Evolutionary conservation across 2,329 filamentous ascomycete species (phyloP), one percentile per base, ranked within the genome.

Genomic region (Paramyrothecium roridum): DNA sequence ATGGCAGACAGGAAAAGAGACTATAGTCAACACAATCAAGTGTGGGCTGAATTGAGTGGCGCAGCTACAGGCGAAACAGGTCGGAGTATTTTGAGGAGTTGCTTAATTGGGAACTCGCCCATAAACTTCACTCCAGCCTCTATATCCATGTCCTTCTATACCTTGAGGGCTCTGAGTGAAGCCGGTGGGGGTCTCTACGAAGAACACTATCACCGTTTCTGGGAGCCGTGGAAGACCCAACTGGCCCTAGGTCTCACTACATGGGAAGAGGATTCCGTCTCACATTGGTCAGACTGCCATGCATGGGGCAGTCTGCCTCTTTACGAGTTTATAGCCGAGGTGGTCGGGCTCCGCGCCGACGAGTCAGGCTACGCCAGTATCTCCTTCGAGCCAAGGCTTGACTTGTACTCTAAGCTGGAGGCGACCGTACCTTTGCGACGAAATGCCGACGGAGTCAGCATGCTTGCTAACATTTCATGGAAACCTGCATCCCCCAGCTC

Each of bases 1-100:
- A 53, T 67, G 3, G 67, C 65, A 0, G 37, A 43, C 16, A 66
- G 67, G 8, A 49, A 58, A 2, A 13, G 37, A 2, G 60, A 65
- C 1, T 70, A 69, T 54, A 71, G 67, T 2, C 66, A 74, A 47
- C 71, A 74, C 47, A 69, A 64, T 50, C 72, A 75, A 37, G 65
- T 73, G 2, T 75, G 67, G 54, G 72, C 65, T 1, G 65, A 74
- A 1, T 61, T 74, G 0, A 64, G 56, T 13, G 70, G 70, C 6
- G 70, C 67, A 2, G 66, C 54, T 16, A 40, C 11, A 4, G 37
- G 37, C 12, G 37, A 43, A 19, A 6, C 7, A 8, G n/a, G 37
- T 13, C 37, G 16, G n/a, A 43, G 6, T 6, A 43, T 43, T 43
- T 43, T 43, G 37, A 13, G 37, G n/a, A 43, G 16, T 4, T 43